Evolutionary conservation across 106 monocot genomes (phyloP).

Genomic region (Dendrobium officinale): DNA sequence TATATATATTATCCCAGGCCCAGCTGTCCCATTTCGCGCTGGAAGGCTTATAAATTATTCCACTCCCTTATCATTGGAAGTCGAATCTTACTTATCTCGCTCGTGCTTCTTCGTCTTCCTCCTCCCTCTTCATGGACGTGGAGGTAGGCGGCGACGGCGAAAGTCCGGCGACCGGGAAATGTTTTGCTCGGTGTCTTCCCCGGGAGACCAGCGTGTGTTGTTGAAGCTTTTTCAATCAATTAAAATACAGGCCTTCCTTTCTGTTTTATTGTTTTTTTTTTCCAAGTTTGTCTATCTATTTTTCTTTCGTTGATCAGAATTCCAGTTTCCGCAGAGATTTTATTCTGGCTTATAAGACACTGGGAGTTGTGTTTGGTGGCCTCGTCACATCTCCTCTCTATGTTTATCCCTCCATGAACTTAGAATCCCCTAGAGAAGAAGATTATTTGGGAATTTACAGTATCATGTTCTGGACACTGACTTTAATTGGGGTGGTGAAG

Average conservation of each 20-base stretch:
- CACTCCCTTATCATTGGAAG: neutral
- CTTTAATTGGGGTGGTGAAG: conserved; percentile 71
- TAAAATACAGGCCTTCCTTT: neutral
- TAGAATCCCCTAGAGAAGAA: conserved; percentile 41
- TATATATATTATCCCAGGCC: neutral
- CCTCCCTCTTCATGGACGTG: neutral
- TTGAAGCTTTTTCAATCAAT: neutral
- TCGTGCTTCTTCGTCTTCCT: neutral
- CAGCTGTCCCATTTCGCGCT: too few species aligned
- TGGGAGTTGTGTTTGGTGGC: conserved; percentile 74
- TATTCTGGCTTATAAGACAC: conserved; percentile 59
- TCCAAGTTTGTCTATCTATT: neutral
- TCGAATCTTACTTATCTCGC: neutral
- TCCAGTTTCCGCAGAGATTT: conserved; percentile 28
- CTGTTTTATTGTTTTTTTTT: neutral
- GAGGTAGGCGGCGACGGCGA: neutral
- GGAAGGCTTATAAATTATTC: neutral
- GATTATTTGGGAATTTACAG: conserved; percentile 77
- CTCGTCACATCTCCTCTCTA: conserved; percentile 76
- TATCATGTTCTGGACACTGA: conserved; percentile 84
- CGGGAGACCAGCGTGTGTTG: neutral
- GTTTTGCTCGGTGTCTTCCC: neutral
- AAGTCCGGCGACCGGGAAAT: neutral
- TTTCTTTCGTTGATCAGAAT: conserved; percentile 12
- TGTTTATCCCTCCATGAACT: conserved; percentile 84